Conservation (phyloP, 108 stramenopile species). For the Nannochloropsis salina region DNA sequence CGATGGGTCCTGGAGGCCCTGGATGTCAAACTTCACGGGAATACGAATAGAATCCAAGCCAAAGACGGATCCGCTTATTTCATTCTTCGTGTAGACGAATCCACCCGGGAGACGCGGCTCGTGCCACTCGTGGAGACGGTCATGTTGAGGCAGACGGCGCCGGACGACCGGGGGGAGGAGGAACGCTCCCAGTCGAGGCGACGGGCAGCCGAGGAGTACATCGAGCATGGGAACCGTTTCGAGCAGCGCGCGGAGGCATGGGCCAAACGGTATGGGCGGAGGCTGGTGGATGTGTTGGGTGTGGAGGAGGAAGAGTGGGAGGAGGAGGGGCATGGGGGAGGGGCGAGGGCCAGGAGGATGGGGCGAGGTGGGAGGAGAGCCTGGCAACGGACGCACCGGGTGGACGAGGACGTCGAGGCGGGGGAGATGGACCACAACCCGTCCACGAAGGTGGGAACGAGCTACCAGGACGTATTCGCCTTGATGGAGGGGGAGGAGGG, state of each 20-base stretch:
- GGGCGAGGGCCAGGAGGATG: not conserved
- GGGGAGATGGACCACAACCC: not conserved
- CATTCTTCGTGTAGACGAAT: constrained; percentile 1
- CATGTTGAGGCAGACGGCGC: not conserved
- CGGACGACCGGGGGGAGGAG: not conserved
- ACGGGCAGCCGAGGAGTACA: constrained; percentile 9
- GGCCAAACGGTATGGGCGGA: not conserved
- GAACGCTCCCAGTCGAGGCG: not conserved
- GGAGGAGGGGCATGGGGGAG: not conserved
- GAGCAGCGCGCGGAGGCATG: constrained; percentile 2
- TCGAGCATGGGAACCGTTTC: constrained; percentile 8
- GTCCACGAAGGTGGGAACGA: not conserved
- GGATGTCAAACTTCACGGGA: not conserved
- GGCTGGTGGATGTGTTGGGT: not conserved
- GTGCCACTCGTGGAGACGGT: not conserved
- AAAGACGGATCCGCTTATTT: constrained; percentile 10
- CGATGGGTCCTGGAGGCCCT: not conserved
- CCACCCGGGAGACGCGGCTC: not conserved
- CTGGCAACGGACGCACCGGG: not conserved
- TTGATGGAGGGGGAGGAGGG: not conserved
- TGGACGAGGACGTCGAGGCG: not conserved
- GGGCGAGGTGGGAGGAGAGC: not conserved
- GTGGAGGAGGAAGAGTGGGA: not conserved
- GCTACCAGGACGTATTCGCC: not conserved
- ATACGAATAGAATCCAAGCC: not conserved